These are phyloP conservation scores for Stephanodiscus triporus DNA, from an alignment of 108 stramenopile genomes.

Conservation along the genomic window DNA sequence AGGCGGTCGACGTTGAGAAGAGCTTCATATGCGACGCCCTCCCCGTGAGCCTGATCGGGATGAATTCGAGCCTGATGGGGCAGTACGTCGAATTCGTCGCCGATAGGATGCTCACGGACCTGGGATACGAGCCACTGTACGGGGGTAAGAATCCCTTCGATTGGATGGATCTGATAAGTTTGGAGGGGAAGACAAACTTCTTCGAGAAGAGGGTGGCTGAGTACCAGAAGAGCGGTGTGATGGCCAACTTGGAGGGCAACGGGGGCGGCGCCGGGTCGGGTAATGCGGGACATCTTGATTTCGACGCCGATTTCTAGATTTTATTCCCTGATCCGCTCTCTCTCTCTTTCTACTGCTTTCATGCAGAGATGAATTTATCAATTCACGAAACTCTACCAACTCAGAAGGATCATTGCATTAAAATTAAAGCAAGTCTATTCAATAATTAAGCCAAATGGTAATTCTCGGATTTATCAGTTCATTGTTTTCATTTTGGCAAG, in stretches of 20 bases:
- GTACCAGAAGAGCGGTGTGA: slow-evolving; percentile 97
- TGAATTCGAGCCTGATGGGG: slow-evolving; percentile 90
- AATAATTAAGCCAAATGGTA: too few relatives aligned
- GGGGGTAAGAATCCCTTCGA: slow-evolving; percentile 91
- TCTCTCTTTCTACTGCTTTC: too few relatives aligned
- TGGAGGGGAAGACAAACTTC: slow-evolving; percentile 98
- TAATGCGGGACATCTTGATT: slow-evolving; percentile 49
- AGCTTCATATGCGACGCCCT: slow-evolving; percentile 91
- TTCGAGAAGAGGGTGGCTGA: slow-evolving; percentile 98
- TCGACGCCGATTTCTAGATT: slow-evolving; percentile 70
- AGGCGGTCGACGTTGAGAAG: slow-evolving; percentile 90
- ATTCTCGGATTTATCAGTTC: too few relatives aligned
- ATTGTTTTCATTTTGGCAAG: too few relatives aligned
- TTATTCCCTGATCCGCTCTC: not conserved
- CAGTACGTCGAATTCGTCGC: slow-evolving; percentile 95
- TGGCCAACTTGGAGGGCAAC: slow-evolving; percentile 69
- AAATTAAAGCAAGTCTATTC: too few relatives aligned
- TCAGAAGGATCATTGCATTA: not conserved
- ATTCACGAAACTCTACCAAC: too few relatives aligned
- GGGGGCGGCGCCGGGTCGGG: slow-evolving; percentile 16
- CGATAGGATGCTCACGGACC: slow-evolving; percentile 76
- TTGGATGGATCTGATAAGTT: slow-evolving; percentile 95
- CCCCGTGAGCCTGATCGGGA: slow-evolving; percentile 91
- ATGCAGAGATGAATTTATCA: too few relatives aligned
- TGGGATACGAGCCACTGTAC: slow-evolving; percentile 81